Conservation (phyloP, 2,329 filamentous ascomycete species). For the Sarocladium brachiariae region DNA sequence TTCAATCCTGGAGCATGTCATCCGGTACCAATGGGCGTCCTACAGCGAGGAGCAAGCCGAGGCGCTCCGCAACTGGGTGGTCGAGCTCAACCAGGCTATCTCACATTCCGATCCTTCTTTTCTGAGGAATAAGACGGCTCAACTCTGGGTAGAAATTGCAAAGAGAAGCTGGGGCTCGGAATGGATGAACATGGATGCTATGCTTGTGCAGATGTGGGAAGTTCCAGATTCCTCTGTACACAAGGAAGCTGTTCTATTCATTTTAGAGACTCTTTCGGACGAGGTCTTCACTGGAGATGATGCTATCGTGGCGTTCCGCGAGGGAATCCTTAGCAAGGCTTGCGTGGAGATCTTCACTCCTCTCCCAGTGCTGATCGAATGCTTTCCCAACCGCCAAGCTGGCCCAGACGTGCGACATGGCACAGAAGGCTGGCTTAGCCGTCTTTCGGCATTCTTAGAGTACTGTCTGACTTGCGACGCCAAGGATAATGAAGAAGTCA, state of each 20-base stretch:
- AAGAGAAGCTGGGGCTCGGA: slow-evolving; percentile 89
- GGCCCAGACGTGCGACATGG: slow-evolving; percentile 66
- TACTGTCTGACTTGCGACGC: slow-evolving; percentile 63
- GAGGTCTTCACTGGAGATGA: slow-evolving; percentile 93
- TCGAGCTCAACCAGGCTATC: slow-evolving; percentile 69
- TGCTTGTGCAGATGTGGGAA: slow-evolving; percentile 80
- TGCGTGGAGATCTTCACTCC: slow-evolving; percentile 94
- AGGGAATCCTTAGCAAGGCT: slow-evolving; percentile 77
- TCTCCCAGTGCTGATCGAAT: slow-evolving; percentile 62
- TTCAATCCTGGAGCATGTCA: slow-evolving; percentile 81
- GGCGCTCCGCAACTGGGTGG: slow-evolving; percentile 67
- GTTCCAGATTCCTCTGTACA: slow-evolving; percentile 49
- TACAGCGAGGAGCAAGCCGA: slow-evolving; percentile 62
- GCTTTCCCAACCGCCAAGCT: slow-evolving; percentile 66
- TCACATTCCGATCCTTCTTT: slow-evolving; percentile 69
- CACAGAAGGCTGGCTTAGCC: slow-evolving; percentile 78
- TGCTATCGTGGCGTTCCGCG: slow-evolving; percentile 72
- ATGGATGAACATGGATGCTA: slow-evolving; percentile 90
- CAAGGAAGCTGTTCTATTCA: slow-evolving; percentile 80
- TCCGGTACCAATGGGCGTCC: slow-evolving; percentile 76
- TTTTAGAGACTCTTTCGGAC: slow-evolving; percentile 87
- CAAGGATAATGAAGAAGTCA: slow-evolving; percentile 59
- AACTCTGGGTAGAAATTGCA: slow-evolving; percentile 90
- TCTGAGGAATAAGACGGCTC: slow-evolving; percentile 85
- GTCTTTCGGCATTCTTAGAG: slow-evolving; percentile 66